Evolutionary conservation across 2,329 filamentous ascomycete species (phyloP).

Genomic region (Ascochyta fabae): DNA sequence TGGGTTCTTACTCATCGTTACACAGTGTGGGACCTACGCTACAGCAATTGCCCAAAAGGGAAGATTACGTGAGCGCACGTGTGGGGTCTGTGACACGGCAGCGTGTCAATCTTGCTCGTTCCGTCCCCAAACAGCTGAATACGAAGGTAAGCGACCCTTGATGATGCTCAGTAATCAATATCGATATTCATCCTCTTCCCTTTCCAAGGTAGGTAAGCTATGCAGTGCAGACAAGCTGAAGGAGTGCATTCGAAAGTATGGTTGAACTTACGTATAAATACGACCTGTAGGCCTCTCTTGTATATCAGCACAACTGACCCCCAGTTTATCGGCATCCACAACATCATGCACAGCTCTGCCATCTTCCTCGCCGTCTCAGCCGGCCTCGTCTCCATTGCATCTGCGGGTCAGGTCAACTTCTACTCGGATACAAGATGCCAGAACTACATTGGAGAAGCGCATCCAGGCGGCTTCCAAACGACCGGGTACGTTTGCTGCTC

Average conservation of each 20-base stretch:
- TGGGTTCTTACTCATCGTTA: not conserved
- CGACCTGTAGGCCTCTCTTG: too few species aligned
- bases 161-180: not conserved
- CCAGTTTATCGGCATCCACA: not conserved
- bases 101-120: not conserved
- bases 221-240: not conserved
- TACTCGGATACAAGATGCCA: constrained; percentile 27
- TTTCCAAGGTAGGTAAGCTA: too few species aligned
- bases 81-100: not conserved
- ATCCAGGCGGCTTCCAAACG: constrained; percentile 14
- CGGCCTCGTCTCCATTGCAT: constrained; percentile 6
- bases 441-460: constrained; percentile 24
- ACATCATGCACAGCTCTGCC: constrained; percentile 11
- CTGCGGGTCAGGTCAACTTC: constrained; percentile 29
- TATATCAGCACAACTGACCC: not conserved
- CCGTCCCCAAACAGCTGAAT: not conserved
- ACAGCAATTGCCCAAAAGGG: not conserved
- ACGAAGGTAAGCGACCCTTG: not conserved
- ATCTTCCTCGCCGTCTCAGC: constrained; percentile 12
- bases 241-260: too few species aligned
- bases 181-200: not conserved
- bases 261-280: too few species aligned
- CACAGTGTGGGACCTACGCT: not conserved
- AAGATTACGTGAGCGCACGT: not conserved
- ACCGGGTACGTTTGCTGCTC: constrained; percentile 12